These are phyloP conservation scores for Cercophora scortea DNA, from an alignment of 495 filamentous ascomycete genomes.

Conservation along the genomic window DNA sequence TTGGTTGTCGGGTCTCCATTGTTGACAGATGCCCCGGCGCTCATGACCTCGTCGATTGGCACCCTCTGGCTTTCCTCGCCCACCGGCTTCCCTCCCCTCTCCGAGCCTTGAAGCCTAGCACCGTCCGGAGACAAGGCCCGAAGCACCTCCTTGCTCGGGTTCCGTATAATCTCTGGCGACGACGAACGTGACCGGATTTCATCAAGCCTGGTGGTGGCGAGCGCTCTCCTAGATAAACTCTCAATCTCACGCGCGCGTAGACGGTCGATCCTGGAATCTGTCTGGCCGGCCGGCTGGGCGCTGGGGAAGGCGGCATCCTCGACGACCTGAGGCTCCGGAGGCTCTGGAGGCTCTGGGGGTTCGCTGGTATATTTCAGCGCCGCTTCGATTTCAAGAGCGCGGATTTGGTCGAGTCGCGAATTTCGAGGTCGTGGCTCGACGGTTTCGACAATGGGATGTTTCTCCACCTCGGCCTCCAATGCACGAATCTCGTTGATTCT, in stretches of 20 bases:
- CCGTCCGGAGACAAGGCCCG: slow-evolving; percentile 9
- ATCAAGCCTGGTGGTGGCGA: slow-evolving; percentile 50
- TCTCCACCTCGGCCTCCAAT: slow-evolving; percentile 25
- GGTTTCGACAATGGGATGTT: not conserved
- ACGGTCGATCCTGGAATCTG: slow-evolving; percentile 42
- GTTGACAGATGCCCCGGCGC: not conserved
- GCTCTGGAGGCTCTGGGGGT: not conserved
- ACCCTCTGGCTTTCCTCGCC: not conserved
- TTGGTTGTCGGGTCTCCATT: not conserved
- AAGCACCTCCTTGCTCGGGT: slow-evolving; percentile 13
- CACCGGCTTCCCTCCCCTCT: slow-evolving; percentile 3
- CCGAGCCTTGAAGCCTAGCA: slow-evolving; percentile 27
- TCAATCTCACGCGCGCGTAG: slow-evolving; percentile 53
- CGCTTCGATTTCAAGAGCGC: slow-evolving; percentile 42
- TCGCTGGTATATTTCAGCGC: slow-evolving; percentile 4
- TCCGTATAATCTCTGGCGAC: slow-evolving; percentile 22
- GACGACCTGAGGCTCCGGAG: not conserved
- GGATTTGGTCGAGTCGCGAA: slow-evolving; percentile 42
- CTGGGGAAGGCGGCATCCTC: not conserved
- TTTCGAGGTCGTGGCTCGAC: slow-evolving; percentile 3
- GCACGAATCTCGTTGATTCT: slow-evolving; percentile 34
- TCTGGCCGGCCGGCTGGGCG: slow-evolving; percentile 12
- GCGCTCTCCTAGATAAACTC: slow-evolving; percentile 46
- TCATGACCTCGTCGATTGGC: not conserved
- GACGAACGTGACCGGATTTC: slow-evolving; percentile 41